These are phyloP conservation scores for Lactifluus rugatus DNA, from an alignment of 768 basidiomycete genomes.

Conservation along the genomic window DNA sequence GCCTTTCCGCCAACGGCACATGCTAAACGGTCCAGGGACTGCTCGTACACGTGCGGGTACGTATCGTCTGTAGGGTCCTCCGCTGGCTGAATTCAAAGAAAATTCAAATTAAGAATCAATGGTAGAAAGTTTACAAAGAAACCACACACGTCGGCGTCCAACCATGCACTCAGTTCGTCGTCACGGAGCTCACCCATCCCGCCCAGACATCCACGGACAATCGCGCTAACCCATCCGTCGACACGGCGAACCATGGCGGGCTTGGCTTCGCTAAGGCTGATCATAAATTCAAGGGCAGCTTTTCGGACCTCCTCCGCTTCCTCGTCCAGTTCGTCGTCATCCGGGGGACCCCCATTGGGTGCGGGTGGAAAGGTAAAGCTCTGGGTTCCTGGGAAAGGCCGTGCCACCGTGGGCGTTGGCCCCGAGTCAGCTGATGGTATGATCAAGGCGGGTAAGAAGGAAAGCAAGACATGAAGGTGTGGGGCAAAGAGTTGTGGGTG, in stretches of 20 bases:
- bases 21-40: constrained; percentile 72
- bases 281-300: constrained; percentile 74
- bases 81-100: constrained; percentile 39
- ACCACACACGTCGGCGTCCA: constrained; percentile 61
- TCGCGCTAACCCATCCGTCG: constrained; percentile 57
- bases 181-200: constrained; percentile 74
- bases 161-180: constrained; percentile 50
- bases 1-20: constrained; percentile 69
- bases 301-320: constrained; percentile 61
- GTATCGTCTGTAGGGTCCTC: constrained; percentile 52
- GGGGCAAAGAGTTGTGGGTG: constrained; percentile 66
- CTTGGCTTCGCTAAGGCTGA: constrained; percentile 66
- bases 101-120: background rate
- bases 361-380: constrained; percentile 32
- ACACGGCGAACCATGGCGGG: constrained; percentile 60
- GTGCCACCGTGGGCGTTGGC: constrained; percentile 44
- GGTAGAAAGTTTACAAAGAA: background rate
- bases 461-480: constrained; percentile 56
- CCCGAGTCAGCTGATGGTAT: constrained; percentile 49
- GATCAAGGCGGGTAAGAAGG: constrained; percentile 64
- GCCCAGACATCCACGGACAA: constrained; percentile 70
- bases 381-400: constrained; percentile 31
- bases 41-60: constrained; percentile 72
- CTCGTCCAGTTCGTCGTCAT: constrained; percentile 44
- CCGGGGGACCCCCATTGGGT: constrained; percentile 26